Evolutionary conservation across 1,284 basidiomycete species (phyloP).

Genomic region (Hypsizygus ulmarius): DNA sequence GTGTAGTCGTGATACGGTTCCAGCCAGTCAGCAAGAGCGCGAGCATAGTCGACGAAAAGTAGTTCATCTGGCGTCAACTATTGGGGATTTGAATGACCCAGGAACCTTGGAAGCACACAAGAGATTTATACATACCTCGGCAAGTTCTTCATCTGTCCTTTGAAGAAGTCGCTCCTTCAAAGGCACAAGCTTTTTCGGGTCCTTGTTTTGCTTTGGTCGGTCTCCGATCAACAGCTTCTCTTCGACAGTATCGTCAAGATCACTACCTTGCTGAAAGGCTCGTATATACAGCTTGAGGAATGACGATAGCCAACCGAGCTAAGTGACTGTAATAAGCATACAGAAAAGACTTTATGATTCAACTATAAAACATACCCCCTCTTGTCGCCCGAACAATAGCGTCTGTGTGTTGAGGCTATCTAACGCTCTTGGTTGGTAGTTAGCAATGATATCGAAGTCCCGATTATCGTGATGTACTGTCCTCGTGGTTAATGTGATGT

Average conservation of each 20-base stretch:
- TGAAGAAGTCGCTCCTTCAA: conserved; percentile 54
- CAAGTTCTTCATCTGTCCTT: conserved; percentile 49
- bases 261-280: conserved; percentile 71
- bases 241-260: conserved; percentile 72
- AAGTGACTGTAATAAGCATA: conserved; percentile 3
- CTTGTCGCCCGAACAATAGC: conserved; percentile 55
- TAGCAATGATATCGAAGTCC: conserved; percentile 74
- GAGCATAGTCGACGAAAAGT: conserved; percentile 54
- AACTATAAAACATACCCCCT: conserved; percentile 47
- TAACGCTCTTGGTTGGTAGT: conserved; percentile 63
- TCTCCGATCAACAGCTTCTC: conserved; percentile 77
- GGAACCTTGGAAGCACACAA: no score
- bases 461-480: conserved; percentile 79
- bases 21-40: conserved; percentile 66
- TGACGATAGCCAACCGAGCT: conserved; percentile 68
- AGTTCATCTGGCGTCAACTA: conserved; percentile 67
- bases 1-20: conserved; percentile 69
- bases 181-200: conserved; percentile 48
- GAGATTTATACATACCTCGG: conserved; percentile 42
- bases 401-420: conserved; percentile 64
- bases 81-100: conserved; percentile 5
- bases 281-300: conserved; percentile 76
- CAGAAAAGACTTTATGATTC: neutral
- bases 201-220: conserved; percentile 61
- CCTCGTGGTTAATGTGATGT: conserved; percentile 6